phyloP scores from a whole-genome alignment of 805 yeast species.

The Saccharomyces eubayanus region DNA sequence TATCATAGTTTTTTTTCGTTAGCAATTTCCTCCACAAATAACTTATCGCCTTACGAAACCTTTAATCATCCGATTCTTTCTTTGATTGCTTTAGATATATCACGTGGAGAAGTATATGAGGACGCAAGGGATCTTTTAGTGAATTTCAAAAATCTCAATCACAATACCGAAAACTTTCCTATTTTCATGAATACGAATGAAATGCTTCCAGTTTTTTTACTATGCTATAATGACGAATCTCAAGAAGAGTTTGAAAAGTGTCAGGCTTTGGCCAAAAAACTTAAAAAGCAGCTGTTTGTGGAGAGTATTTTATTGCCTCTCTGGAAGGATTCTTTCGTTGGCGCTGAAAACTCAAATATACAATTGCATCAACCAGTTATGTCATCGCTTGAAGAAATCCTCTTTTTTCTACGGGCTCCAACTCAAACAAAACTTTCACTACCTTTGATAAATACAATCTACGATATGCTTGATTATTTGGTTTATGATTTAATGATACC shows the following conservation, averaged over 20 bases:
- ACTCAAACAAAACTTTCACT: conserved; percentile 12
- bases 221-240: conserved; percentile 39
- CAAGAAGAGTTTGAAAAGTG: conserved; percentile 40
- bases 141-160: conserved; percentile 39
- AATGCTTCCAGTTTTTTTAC: conserved; percentile 46
- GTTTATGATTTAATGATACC: conserved; percentile 42
- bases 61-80: conserved; percentile 81
- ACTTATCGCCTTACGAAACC: conserved; percentile 70
- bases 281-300: conserved; percentile 36
- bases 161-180: conserved; percentile 39
- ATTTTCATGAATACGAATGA: conserved; percentile 57
- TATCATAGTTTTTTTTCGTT: conserved; percentile 53
- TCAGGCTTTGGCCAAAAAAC: conserved; percentile 31
- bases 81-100: conserved; percentile 50
- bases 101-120: conserved; percentile 32
- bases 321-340: conserved; percentile 13
- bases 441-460: conserved; percentile 16
- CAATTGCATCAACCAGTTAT: conserved; percentile 26
- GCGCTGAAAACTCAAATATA: conserved; percentile 6
- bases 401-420: conserved; percentile 11
- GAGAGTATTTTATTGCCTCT: conserved; percentile 28
- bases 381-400: conserved; percentile 21
- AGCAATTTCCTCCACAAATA: conserved; percentile 46
- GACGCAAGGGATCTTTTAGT: conserved; percentile 52
- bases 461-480: conserved; percentile 19